These are phyloP conservation scores for Pinus albicaulis DNA, from an alignment of 75 land plant genomes.

Conservation along the genomic window DNA sequence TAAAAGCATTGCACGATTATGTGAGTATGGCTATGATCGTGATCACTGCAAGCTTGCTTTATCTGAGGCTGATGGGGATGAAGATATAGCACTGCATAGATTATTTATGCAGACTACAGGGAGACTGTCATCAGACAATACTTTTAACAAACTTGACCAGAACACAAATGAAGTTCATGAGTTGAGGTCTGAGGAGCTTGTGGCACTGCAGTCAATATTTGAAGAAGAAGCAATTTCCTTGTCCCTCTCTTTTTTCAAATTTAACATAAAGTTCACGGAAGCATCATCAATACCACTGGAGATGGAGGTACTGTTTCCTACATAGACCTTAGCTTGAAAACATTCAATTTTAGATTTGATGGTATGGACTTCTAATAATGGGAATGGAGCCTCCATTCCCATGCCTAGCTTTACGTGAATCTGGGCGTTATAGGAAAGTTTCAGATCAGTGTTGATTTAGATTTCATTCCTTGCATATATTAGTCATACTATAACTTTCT, in stretches of 20 bases:
- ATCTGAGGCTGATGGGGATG: slow-evolving; percentile 20
- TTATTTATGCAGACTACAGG: slow-evolving; percentile 11
- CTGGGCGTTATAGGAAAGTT: not conserved
- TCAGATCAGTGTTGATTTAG: not conserved
- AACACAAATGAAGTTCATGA: slow-evolving; percentile 7
- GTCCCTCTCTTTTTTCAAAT: slow-evolving; percentile 7
- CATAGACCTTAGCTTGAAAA: not conserved
- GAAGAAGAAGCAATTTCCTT: slow-evolving; percentile 17
- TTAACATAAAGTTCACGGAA: slow-evolving; percentile 9
- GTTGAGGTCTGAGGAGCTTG: slow-evolving; percentile 24
- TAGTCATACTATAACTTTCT: not conserved
- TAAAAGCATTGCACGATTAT: slow-evolving; percentile 7
- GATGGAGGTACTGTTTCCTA: slow-evolving; percentile 27
- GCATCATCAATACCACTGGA: slow-evolving; percentile 13
- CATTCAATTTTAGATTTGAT: not conserved
- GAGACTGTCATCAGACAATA: not conserved
- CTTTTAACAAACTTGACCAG: not conserved
- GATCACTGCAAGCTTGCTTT: slow-evolving; percentile 22
- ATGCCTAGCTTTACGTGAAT: not conserved
- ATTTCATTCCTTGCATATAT: not conserved
- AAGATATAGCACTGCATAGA: slow-evolving; percentile 19
- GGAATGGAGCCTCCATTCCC: not conserved
- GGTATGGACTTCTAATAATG: not conserved
- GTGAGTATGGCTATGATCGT: slow-evolving; percentile 23
- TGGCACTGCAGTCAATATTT: slow-evolving; percentile 30